phyloP scores from a whole-genome alignment of 208 protist species.

The Acanthamoeba royreba region DNA sequence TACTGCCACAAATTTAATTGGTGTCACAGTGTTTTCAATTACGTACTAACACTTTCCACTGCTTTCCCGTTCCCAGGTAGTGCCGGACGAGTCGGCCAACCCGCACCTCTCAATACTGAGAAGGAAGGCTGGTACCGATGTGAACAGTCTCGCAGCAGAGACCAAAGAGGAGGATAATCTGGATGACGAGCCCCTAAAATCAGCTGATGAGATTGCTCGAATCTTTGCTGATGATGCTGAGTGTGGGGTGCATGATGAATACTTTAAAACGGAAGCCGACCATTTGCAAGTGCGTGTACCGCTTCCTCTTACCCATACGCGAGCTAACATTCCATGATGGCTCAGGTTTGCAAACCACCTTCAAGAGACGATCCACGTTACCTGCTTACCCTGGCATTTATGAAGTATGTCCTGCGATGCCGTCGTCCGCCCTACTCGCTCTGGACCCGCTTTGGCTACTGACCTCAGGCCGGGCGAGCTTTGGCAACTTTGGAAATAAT shows the following conservation, averaged over 20 bases:
- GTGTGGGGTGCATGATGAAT: not conserved
- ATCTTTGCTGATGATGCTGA: not conserved
- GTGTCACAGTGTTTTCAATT: not conserved
- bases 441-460: not conserved
- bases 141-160: not conserved
- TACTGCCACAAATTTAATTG: not conserved
- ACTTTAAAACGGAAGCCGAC: not conserved
- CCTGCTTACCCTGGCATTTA: not conserved
- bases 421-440: not conserved
- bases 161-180: not conserved
- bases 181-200: not conserved
- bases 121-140: not conserved
- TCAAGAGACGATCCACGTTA: not conserved
- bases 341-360: not conserved
- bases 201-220: not conserved
- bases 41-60: not conserved
- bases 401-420: not conserved
- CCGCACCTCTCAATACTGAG: not conserved
- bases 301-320: not conserved
- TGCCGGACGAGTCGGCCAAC: not conserved
- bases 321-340: too few relatives aligned
- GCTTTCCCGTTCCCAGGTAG: not conserved
- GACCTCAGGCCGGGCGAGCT: too few relatives aligned
- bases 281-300: not conserved
- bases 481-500: too few relatives aligned